phyloP scores from a whole-genome alignment of 345 rosid species.

The Eucalyptus pauciflora region DNA sequence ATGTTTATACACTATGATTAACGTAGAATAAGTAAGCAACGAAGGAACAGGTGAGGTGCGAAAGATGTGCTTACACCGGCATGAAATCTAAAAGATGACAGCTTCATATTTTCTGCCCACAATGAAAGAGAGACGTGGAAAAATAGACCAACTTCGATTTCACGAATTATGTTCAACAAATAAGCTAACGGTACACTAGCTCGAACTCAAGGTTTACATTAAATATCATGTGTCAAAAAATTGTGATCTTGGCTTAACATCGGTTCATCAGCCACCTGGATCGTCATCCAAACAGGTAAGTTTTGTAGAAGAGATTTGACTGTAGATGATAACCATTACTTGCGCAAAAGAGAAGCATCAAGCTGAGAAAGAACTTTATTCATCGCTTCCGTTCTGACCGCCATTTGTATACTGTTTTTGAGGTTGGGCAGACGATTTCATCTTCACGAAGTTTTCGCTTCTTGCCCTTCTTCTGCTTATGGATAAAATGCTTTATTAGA shows the following conservation, averaged over 20 bases:
- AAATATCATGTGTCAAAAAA: neutral
- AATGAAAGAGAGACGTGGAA: neutral
- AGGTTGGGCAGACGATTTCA: conserved; percentile 49
- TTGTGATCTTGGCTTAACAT: neutral
- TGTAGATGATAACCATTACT: neutral
- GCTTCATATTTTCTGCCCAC: neutral
- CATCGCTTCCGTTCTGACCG: conserved; percentile 65
- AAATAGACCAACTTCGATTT: neutral
- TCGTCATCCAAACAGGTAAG: neutral
- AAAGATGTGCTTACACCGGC: neutral
- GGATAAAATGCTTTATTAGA: neutral
- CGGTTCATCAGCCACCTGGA: neutral
- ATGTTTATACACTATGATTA: neutral
- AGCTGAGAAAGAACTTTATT: neutral
- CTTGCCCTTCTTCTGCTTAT: conserved; percentile 61
- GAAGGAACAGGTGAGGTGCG: neutral
- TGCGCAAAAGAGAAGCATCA: neutral
- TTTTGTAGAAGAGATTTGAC: neutral
- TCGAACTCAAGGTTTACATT: neutral
- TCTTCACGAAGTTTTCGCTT: conserved; percentile 73
- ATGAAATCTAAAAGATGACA: neutral
- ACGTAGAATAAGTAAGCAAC: neutral
- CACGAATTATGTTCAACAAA: neutral
- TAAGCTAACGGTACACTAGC: neutral
- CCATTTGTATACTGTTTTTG: conserved; percentile 73